Conservation (phyloP, 2,329 filamentous ascomycete species). For the Colletotrichum simmondsii region DNA sequence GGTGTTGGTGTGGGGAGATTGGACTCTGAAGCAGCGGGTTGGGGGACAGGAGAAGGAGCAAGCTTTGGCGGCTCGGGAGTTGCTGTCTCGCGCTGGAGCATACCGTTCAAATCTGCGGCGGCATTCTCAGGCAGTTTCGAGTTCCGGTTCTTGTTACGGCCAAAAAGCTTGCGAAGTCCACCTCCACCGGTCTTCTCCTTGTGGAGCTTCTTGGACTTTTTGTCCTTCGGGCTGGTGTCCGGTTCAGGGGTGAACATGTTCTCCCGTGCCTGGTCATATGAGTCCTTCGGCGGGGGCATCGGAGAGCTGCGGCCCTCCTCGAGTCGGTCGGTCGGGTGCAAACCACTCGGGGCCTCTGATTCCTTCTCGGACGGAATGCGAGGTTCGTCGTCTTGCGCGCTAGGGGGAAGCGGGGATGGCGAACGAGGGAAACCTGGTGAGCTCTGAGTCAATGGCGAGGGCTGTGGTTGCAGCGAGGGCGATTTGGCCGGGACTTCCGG, state of each 20-base stretch:
- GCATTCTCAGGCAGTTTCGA: slow-evolving; percentile 68
- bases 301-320: slow-evolving; percentile 49
- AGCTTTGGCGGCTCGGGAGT: slow-evolving; percentile 37
- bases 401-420: slow-evolving; percentile 17
- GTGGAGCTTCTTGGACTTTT: slow-evolving; percentile 64
- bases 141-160: slow-evolving; percentile 69
- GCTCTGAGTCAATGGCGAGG: slow-evolving; percentile 40
- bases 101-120: slow-evolving; percentile 60
- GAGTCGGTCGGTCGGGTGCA: slow-evolving; percentile 49
- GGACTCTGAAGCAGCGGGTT: slow-evolving; percentile 34
- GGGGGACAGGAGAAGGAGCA: slow-evolving; percentile 36
- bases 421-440: slow-evolving; percentile 23
- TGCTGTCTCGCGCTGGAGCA: slow-evolving; percentile 55
- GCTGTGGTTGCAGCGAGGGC: slow-evolving; percentile 41
- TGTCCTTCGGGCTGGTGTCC: slow-evolving; percentile 55
- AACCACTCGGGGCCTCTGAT: slow-evolving; percentile 45
- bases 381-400: slow-evolving; percentile 33
- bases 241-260: slow-evolving; percentile 53
- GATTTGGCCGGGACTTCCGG: slow-evolving; percentile 57
- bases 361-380: slow-evolving; percentile 49
- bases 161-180: slow-evolving; percentile 74
- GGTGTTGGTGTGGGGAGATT: slow-evolving; percentile 34
- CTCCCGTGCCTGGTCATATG: slow-evolving; percentile 48
- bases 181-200: slow-evolving; percentile 58
- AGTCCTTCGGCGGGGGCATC: slow-evolving; percentile 50